Evolutionary conservation across 1,284 basidiomycete genomes (phyloP).

Genomic region (Pseudozyma sp.): DNA sequence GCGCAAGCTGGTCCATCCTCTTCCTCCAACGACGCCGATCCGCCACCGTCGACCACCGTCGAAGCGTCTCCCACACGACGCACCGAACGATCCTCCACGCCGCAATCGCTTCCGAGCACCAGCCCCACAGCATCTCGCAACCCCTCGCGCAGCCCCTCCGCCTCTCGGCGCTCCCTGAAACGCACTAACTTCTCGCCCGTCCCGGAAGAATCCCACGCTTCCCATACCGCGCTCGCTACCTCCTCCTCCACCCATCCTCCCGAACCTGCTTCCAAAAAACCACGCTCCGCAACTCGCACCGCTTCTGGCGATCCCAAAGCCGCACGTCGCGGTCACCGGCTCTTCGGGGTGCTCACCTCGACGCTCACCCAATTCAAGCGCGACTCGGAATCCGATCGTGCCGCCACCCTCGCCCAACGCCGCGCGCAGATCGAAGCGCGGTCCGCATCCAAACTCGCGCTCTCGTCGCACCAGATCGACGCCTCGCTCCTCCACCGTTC

Average conservation of each 20-base stretch:
- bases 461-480: neutral
- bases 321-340: conserved; percentile 13
- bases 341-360: conserved; percentile 29
- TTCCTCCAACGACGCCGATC: neutral
- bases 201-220: conserved; percentile 13
- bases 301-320: neutral
- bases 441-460: conserved; percentile 6
- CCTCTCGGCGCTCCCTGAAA: conserved; percentile 6
- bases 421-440: conserved; percentile 26
- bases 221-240: neutral
- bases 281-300: conserved; percentile 1
- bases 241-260: neutral
- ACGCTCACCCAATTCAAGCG: conserved; percentile 36
- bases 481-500: neutral
- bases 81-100: conserved; percentile 4
- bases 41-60: neutral
- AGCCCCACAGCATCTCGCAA: conserved; percentile 3
- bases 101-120: conserved; percentile 1
- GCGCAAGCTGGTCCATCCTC: too few relatives aligned
- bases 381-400: conserved; percentile 21
- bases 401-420: conserved; percentile 1
- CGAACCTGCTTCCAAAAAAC: neutral
- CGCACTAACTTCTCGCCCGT: conserved; percentile 26
- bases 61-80: neutral
- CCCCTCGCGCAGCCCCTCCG: conserved; percentile 13